A percentile compares a stretch with the other conserved stretches of the same genome.
These are phyloP conservation scores for Solanum pennellii DNA, from an alignment of 257 asterid genomes.

Conservation along the genomic window DNA sequence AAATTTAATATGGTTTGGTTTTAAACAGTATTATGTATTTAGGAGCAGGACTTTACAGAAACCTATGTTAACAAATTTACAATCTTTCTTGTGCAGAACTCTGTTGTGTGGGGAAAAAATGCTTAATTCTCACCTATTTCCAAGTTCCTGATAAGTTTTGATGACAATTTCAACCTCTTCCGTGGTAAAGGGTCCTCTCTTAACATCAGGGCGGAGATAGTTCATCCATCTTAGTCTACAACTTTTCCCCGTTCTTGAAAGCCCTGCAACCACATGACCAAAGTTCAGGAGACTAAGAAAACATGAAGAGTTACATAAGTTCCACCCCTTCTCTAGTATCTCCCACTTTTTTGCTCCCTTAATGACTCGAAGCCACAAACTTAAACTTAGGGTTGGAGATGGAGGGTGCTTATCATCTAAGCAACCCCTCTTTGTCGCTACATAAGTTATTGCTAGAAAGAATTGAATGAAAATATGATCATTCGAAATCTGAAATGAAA, in stretches of 20 bases:
- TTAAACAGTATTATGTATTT: background rate
- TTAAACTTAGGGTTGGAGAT: background rate
- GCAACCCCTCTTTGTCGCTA: background rate
- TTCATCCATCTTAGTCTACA: constrained; percentile 10
- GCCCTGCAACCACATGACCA: background rate
- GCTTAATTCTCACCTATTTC: background rate
- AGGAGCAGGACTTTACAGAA: background rate
- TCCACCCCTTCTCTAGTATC: background rate
- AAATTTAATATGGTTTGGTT: background rate
- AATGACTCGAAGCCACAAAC: background rate
- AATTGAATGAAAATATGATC: background rate
- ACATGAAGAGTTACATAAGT: background rate
- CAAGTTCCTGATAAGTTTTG: background rate
- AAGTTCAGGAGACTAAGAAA: background rate
- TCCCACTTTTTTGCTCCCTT: background rate
- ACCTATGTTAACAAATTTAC: background rate
- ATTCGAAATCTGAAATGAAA: background rate
- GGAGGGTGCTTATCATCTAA: background rate
- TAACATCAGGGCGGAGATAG: background rate
- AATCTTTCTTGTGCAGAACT: background rate
- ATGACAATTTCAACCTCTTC: background rate
- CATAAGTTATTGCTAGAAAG: background rate
- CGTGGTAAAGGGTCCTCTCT: background rate
- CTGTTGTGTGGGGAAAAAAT: background rate
- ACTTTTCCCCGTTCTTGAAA: constrained; percentile 6